These are phyloP conservation scores for Paspalum vaginatum DNA, from an alignment of 176 grass and related monocot species.

Conservation along the genomic window DNA sequence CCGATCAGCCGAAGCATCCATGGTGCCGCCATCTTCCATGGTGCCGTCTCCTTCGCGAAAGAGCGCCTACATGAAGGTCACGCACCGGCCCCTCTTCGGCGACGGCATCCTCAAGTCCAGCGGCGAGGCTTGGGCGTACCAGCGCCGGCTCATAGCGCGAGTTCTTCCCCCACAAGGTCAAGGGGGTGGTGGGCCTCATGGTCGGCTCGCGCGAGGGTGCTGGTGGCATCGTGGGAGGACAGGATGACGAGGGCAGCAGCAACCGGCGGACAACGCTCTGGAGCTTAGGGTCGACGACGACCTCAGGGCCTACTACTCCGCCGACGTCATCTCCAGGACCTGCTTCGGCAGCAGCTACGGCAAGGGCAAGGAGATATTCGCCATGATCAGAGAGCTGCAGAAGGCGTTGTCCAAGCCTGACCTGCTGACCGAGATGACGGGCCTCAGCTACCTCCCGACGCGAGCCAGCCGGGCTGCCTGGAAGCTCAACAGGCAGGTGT, in stretches of 20 bases:
- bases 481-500: slow-evolving; percentile 67
- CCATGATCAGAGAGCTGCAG: slow-evolving; percentile 74
- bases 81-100: slow-evolving; percentile 81
- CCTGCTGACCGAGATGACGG: slow-evolving; percentile 69
- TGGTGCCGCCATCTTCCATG: no score
- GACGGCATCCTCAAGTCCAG: slow-evolving; percentile 96
- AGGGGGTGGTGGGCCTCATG: slow-evolving; percentile 78
- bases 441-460: slow-evolving; percentile 54
- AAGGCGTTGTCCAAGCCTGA: slow-evolving; percentile 65
- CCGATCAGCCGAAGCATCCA: no score
- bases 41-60: no score
- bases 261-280: no score
- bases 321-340: slow-evolving; percentile 76
- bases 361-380: slow-evolving; percentile 70
- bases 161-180: slow-evolving; percentile 86
- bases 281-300: slow-evolving; percentile 80
- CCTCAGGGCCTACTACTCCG: slow-evolving; percentile 78
- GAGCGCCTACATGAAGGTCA: slow-evolving; percentile 84
- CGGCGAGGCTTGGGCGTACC: slow-evolving; percentile 62
- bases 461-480: slow-evolving; percentile 48
- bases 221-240: slow-evolving; percentile 61
- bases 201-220: slow-evolving; percentile 51
- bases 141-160: slow-evolving; percentile 74
- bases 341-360: slow-evolving; percentile 90
- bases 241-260: background rate